phyloP scores from a whole-genome alignment of 352 stramenopile genomes.

The Phytophthora uliginosa region DNA sequence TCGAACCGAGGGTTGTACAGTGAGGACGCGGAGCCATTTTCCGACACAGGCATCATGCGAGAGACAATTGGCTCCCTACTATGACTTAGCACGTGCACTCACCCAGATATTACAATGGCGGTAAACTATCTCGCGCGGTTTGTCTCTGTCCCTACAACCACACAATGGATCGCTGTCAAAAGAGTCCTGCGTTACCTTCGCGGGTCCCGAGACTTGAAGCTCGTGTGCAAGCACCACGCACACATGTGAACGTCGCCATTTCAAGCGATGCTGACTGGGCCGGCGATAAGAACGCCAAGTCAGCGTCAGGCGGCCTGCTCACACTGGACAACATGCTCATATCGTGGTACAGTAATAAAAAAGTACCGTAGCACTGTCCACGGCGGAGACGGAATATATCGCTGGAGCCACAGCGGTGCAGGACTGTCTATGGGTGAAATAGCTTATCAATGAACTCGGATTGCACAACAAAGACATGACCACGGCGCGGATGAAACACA shows the following conservation, averaged over 20 bases:
- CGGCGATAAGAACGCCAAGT: slow-evolving; percentile 13
- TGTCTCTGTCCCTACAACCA: background rate
- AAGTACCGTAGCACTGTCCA: slow-evolving; percentile 11
- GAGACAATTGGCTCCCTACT: slow-evolving; percentile 11
- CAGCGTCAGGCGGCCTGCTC: slow-evolving; percentile 6
- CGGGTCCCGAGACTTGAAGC: background rate
- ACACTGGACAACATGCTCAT: slow-evolving; percentile 14
- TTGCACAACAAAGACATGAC: slow-evolving; percentile 10
- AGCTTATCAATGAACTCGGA: slow-evolving; percentile 9
- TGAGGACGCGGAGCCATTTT: background rate
- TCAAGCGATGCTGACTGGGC: slow-evolving; percentile 17
- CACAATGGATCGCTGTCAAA: slow-evolving; percentile 8
- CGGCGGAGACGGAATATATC: slow-evolving; percentile 13
- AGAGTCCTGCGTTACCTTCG: background rate
- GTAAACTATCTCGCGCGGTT: slow-evolving; percentile 12
- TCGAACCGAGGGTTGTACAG: background rate
- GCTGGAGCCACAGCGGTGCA: slow-evolving; percentile 6
- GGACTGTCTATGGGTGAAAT: slow-evolving; percentile 17
- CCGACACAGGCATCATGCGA: background rate
- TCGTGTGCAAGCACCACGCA: background rate
- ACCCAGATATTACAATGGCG: slow-evolving; percentile 1
- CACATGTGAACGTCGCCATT: background rate
- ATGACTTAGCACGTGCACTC: slow-evolving; percentile 3
- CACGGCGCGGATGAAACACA: slow-evolving; percentile 15
- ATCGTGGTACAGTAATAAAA: slow-evolving; percentile 22